phyloP scores from a whole-genome alignment of 345 rosid genomes.

The Alliaria petiolata region DNA sequence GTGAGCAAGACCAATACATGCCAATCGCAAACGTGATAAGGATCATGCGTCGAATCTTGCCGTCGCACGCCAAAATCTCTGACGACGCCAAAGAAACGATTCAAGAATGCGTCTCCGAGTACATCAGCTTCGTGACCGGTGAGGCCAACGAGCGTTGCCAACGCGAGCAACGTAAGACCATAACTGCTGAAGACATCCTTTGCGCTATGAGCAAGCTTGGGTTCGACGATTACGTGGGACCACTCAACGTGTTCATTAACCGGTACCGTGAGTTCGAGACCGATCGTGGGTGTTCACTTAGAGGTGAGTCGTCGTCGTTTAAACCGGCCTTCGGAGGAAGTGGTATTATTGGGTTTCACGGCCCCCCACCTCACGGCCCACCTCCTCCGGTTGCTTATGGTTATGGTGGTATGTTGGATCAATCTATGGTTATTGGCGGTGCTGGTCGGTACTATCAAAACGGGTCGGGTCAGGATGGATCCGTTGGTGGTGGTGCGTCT shows the following conservation, averaged over 20 bases:
- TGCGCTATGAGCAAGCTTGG: constrained; percentile 72
- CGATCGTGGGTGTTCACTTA: constrained; percentile 27
- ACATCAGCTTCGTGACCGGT: constrained; percentile 66
- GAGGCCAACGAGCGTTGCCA: constrained; percentile 77
- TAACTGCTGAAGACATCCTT: constrained; percentile 61
- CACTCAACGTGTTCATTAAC: constrained; percentile 39
- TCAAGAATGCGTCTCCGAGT: constrained; percentile 72
- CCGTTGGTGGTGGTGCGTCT: constrained; percentile 7
- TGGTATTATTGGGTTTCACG: constrained; percentile 22
- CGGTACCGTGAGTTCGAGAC: constrained; percentile 49
- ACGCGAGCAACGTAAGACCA: constrained; percentile 64
- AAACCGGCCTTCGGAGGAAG: constrained; percentile 4
- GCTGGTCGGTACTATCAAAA: constrained; percentile 26
- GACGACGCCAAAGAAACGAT: constrained; percentile 72
- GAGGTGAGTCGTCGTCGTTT: constrained; percentile 19
- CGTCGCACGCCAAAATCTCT: constrained; percentile 57
- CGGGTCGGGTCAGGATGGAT: constrained; percentile 30
- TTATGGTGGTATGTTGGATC: constrained; percentile 24
- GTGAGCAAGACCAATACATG: constrained; percentile 67
- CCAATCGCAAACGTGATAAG: constrained; percentile 72
- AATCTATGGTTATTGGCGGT: constrained; percentile 25
- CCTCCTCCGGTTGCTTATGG: constrained; percentile 17
- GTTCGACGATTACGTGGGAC: constrained; percentile 53
- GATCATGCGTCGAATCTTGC: constrained; percentile 61
- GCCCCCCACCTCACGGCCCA: background rate